A percentile compares a stretch with the other conserved stretches of the same genome.
These are phyloP conservation scores for Botrytis squamosa DNA, from an alignment of 2,329 filamentous ascomycete genomes.

Conservation along the genomic window DNA sequence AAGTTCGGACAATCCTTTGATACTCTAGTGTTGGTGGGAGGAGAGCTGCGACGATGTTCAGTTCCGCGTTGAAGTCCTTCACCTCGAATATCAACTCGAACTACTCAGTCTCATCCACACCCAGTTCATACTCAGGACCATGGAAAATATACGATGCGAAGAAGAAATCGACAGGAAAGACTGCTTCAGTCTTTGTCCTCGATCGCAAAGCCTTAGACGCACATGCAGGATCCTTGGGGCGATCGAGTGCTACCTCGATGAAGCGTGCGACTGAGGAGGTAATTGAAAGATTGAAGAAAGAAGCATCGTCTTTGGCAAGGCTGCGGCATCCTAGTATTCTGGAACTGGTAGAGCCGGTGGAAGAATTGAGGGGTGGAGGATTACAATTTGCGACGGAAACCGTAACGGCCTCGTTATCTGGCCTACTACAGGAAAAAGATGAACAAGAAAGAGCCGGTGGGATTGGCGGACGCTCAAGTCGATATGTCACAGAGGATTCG, in stretches of 20 bases:
- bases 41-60: conserved; percentile 32
- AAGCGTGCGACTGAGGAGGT: conserved; percentile 87
- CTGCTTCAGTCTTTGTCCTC: conserved; percentile 91
- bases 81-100: conserved; percentile 88
- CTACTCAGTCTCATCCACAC: conserved; percentile 76
- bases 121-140: conserved; percentile 79
- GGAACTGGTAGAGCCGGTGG: conserved; percentile 90
- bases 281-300: conserved; percentile 84
- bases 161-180: conserved; percentile 89
- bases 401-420: conserved; percentile 83
- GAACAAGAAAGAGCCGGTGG: conserved; percentile 73
- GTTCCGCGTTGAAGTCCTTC: conserved; percentile 86
- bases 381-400: conserved; percentile 94
- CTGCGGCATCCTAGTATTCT: conserved; percentile 88
- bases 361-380: conserved; percentile 87
- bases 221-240: conserved; percentile 59
- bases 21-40: conserved; percentile 21
- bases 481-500: conserved; percentile 77
- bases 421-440: conserved; percentile 82
- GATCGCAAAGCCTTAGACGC: conserved; percentile 83
- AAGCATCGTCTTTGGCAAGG: conserved; percentile 83
- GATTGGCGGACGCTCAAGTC: conserved; percentile 67
- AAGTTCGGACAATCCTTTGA: not conserved
- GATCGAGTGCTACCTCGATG: conserved; percentile 64
- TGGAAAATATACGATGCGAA: conserved; percentile 99